Evolutionary conservation across 306 rosid genomes (phyloP), one percentile per base, ranked within the genome.

Genomic region (Castanea sativa): DNA sequence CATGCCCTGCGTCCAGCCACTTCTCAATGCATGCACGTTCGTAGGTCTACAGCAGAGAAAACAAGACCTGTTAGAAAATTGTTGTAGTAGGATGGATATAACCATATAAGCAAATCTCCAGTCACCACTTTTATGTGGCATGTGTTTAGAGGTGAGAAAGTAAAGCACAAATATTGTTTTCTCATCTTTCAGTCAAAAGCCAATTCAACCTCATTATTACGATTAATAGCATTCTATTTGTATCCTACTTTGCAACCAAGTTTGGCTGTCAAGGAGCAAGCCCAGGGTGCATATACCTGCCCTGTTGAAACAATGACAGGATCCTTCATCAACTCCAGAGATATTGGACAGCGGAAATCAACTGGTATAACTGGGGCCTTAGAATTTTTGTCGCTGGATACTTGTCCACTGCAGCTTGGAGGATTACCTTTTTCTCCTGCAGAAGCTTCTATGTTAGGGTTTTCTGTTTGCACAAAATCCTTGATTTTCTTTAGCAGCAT

Each of bases 281-380:
- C 41, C 74, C 58, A 70, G 55, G 76, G 55, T 52, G 76, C 64
- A 74, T 75, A 80, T 88, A 96, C 99, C 98, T 96, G 99, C 83
- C 99, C 99, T 10, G 99, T 96, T 69, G 99, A 96, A 80, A 96
- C 98, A 85, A 96, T 96, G 78, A 96, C 96, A 7, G 99, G 99
- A 87, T 96, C 98, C 82, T 76, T 89, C 98, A 96, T 96, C 83
- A 96, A 86, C 83, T 96, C 99, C 73, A 96, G 85, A 69, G 99
- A 91, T 81, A 96, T 93, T 12, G 99, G 99, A 87, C 99, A 96
- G 58, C 94, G 92, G 80, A 96, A 96, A 89, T 96, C 99, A 80
- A 89, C 91, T 9, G 99, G 99, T 70, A 93, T 82, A 69, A 83
- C 82, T 69, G 89, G 87, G 23, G 77, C 81, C 80, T 85, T 89